Evolutionary conservation across 306 rosid species (phyloP), one percentile per base, ranked within the genome.

Genomic region (Myrica gale): DNA sequence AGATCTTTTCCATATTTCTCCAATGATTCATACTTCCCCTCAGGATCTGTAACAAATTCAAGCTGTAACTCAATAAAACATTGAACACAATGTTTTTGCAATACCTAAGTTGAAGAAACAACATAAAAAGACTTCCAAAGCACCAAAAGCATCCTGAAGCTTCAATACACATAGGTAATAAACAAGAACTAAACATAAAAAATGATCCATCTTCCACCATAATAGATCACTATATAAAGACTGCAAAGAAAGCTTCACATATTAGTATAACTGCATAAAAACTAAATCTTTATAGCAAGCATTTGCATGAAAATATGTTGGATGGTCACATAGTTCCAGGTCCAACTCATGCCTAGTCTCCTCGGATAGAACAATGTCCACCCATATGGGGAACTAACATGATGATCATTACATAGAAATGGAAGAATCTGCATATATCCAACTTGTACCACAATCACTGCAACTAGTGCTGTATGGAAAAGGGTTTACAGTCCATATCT

Each of bases 1-100:
- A 95, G 83, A 90, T 95, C 99, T 77, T 95, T 95, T 79, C 99
- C 99, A 67, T 95, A 95, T 80, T 89, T 95, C 82, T 92, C 97
- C 83, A 95, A 86, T 62, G 97, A 87, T 84, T 95, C 99, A 73
- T 95, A 95, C 78, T 95, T 95, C 46, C 99, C 99, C 83, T 95
- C 99, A 68, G 99, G 97, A 86, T 95, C 99, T 95, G 88, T 82
- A 82, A 68, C 76, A 82, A 84, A 84, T 42, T 48, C 39, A 75
- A 79, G 55, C 47, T 53, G 45, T 81, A 43, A 42, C 53, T 58
- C 70, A 8, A n/a, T 61, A 26, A 61, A 61, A 43, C 17, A 32
- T 32, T 61, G 32, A 61, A 15, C 68, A 32, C n/a, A 61, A 6
- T 13, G 4, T 23, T 60, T 60, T 60, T 61, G 7, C n/a, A 42